phyloP scores from a whole-genome alignment of 2,329 filamentous ascomycete species.

The Apiospora phragmitis region DNA sequence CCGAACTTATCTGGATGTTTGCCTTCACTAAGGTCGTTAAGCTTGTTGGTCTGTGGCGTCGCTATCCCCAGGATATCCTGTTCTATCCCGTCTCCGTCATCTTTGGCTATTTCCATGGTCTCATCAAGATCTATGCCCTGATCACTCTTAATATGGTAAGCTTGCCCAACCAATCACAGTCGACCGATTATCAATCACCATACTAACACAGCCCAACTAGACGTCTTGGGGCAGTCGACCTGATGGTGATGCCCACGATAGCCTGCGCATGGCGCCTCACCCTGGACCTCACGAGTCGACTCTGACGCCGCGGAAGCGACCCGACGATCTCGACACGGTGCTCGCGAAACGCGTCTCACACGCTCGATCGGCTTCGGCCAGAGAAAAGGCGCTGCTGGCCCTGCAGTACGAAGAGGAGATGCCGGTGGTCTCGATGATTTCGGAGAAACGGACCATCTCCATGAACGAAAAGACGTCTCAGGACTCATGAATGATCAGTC shows the following conservation, averaged over 20 bases:
- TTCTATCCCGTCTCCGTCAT: slow-evolving; percentile 82
- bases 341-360: neutral
- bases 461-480: slow-evolving; percentile 6
- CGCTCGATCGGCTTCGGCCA: neutral
- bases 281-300: slow-evolving; percentile 38
- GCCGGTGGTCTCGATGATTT: neutral
- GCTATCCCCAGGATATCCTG: slow-evolving; percentile 78
- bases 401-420: slow-evolving; percentile 3
- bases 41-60: slow-evolving; percentile 80
- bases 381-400: neutral
- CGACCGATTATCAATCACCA: neutral
- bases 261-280: slow-evolving; percentile 61
- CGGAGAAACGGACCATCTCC: neutral
- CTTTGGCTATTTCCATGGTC: slow-evolving; percentile 90
- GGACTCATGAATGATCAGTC: slow-evolving; percentile 5
- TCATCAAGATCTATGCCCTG: slow-evolving; percentile 88
- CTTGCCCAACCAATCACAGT: slow-evolving; percentile 18
- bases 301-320: slow-evolving; percentile 6
- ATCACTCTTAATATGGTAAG: slow-evolving; percentile 81
- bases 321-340: neutral
- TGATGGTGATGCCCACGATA: slow-evolving; percentile 84
- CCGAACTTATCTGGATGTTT: slow-evolving; percentile 74
- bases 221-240: slow-evolving; percentile 95
- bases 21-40: slow-evolving; percentile 88
- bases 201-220: slow-evolving; percentile 47